Conservation (phyloP, 495 filamentous ascomycete genomes). For the Talaromyces stipitatus region DNA sequence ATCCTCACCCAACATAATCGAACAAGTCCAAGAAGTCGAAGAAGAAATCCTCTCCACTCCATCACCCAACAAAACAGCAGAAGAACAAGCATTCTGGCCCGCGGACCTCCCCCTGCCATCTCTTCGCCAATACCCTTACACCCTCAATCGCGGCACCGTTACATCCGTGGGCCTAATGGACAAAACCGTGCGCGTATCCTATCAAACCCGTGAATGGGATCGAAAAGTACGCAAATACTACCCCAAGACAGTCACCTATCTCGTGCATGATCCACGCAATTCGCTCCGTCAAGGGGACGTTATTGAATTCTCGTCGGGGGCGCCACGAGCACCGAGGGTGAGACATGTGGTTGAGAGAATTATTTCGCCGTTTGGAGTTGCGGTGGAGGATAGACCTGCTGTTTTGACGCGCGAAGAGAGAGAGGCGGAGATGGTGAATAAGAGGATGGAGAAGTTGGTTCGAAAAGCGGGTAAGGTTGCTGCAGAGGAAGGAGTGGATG, state of each 20-base stretch:
- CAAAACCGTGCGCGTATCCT: slow-evolving; percentile 32
- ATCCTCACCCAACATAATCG: background rate
- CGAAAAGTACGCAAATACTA: slow-evolving; percentile 33
- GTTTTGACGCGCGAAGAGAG: slow-evolving; percentile 58
- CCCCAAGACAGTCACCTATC: slow-evolving; percentile 31
- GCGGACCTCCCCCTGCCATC: slow-evolving; percentile 12
- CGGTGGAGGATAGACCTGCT: slow-evolving; percentile 54
- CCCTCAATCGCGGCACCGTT: slow-evolving; percentile 35
- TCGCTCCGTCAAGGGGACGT: slow-evolving; percentile 71
- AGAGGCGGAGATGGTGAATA: slow-evolving; percentile 35
- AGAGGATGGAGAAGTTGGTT: slow-evolving; percentile 30
- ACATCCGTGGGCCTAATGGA: slow-evolving; percentile 39
- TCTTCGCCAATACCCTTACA: slow-evolving; percentile 33
- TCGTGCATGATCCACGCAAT: slow-evolving; percentile 70
- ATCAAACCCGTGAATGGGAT: slow-evolving; percentile 31
- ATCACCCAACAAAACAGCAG: no score
- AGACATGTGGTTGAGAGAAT: slow-evolving; percentile 73
- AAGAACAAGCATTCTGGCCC: background rate
- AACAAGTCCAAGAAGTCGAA: background rate
- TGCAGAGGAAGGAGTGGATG: background rate
- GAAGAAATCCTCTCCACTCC: background rate
- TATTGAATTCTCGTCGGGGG: slow-evolving; percentile 65
- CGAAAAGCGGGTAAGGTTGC: slow-evolving; percentile 8
- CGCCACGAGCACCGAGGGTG: slow-evolving; percentile 55
- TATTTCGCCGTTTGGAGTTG: slow-evolving; percentile 61